Base-by-base conservation (phyloP, 192 early-diverging fungal genomes). In the Coemansia furcata region DNA sequence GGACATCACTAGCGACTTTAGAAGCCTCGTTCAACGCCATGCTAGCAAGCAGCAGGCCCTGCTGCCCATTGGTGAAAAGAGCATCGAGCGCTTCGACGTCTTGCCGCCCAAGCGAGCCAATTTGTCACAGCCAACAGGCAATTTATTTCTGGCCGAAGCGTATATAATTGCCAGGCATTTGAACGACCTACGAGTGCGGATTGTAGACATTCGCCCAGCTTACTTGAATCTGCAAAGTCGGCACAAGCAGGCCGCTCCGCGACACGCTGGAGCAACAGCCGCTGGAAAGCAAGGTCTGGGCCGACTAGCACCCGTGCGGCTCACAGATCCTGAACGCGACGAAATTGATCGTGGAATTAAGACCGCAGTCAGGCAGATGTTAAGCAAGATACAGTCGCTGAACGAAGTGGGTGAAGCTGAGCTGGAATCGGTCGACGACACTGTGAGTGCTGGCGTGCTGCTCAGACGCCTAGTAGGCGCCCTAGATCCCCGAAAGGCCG, bases 281-380 rank as follows among this genome's bases (percentile, higher is more conserved):
- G 38, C 47, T 44, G 54, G n/a, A 14, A 40, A 38, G 50, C 12
- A 42, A 4, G 62, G 54, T 4, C 12, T 67, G 10, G 23, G 62
- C 7, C 39, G 60, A 7, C 43, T 60, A 3, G 66, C 65, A 5
- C 36, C 63, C 3, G 62, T 62, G 21, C 72, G 65, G 60, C 78
- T 90, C 29, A 87, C 83, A 19, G 87, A 90, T 60, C 82, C 78
- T n/a, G 85, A 90, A 63, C 80, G 89, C 12, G 89, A 90, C 49
- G 87, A 90, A 49, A 89, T 90, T 59, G 89, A 90, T 70, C 78
- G 86, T 32, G 82, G 88, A 19, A 82, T 87, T 15, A 88, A 87
- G 61, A 66, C 80, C 2, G 80, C 86, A 5, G 85, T 90, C 29
- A 67, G 78, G 54, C 77, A 84, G 63, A 86, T 87, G 62, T 68